Evolutionary conservation across 106 monocot genomes (phyloP), one percentile per base, ranked within the genome.

Genomic region (Alisma plantagoaquatica): DNA sequence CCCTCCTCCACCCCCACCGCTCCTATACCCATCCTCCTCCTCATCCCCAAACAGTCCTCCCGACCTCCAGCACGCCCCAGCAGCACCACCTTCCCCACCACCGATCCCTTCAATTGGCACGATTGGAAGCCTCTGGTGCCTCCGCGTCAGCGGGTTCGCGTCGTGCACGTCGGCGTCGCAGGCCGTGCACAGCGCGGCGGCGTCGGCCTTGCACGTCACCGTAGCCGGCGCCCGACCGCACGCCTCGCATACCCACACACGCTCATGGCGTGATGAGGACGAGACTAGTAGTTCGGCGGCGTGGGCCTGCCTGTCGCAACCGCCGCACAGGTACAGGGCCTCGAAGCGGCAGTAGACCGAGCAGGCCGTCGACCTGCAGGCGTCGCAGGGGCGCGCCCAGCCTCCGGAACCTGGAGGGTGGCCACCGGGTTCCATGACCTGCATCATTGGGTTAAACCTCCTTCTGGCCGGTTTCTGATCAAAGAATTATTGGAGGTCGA

Each of bases 171-270:
- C 29, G 43, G 58, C 72, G 51, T 63, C 72, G 20, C 65, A 65
- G 35, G 53, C 62, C 11, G 53, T 41, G 54, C 62, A 69, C 19
- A 69, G 61, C 1, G 42, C 46, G 27, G 61, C 70, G 3, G 54
- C 54, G 47, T 70, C 70, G 10, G 65, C 72, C 52, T 59, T 56
- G 65, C 72, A 72, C 18, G 51, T 53, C 44, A 65, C 1, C 17
- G 25, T 30, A 3, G 72, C 72, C 51, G 72, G 63, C 10, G 64
- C 57, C 1, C 42, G 31, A 57, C 64, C 64, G 56, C 71, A 72
- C 2, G 6, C 72, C 30, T 72, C 65, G 52, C 72, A 72, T 31
- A 72, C 53, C 59, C 59, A 59, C 2, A 72, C 65, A 4, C 65
- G 64, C 43, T 59, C 52, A 41, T 72, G 72, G 19, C 65, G 51